Base-by-base conservation (phyloP, 1,284 basidiomycete species). In the Microbotryomycetes sp. region DNA sequence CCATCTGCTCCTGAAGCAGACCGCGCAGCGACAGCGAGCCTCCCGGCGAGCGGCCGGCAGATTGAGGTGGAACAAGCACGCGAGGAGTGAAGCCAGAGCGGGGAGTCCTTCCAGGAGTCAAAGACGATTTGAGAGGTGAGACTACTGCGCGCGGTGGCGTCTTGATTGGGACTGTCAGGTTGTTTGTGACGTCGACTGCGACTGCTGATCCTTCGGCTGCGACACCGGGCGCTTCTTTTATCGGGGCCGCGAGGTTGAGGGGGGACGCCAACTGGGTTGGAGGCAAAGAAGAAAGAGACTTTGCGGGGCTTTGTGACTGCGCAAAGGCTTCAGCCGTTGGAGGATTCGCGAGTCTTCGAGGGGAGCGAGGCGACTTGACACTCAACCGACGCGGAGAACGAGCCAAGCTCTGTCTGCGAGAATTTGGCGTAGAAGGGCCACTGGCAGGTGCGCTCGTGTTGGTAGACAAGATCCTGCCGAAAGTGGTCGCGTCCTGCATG, bases 11-110 rank as follows among this genome's bases (percentile, higher is more conserved):
- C 23, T 47, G 28, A 47, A 64, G 13, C 1, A 67, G 46, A 18
- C 62, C 65, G 16, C 56, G 52, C 13, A 67, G 41, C 1, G 57
- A 60, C 4, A 67, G 45, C 4, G 56, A 62, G 1, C 66, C 63
- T 1, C 63, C 63, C 3, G 60, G 66, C 5, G 60, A 60, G 3
- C 66, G 55, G 16, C 60, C 56, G 2, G 63, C 63, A 6, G 54
- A 59, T 15, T 21, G 29, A 16, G 61, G 59, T 21, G 55, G 57
- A 5, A 35, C n/a, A 13, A 21, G 23, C 18, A 28, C 27, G 11
- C 23, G 26, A 18, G 21, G 31, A 18, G 58, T 60, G 46, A 66
- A 48, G 9, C 54, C 50, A 15, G 49, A 51, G 4, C 54, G 45
- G 28, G 55, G 55, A 21, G 41, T 24, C 35, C 54, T 31, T 15